Evolutionary conservation across 148 eudicot genomes (phyloP).

Genomic region (Cornus controversa): DNA sequence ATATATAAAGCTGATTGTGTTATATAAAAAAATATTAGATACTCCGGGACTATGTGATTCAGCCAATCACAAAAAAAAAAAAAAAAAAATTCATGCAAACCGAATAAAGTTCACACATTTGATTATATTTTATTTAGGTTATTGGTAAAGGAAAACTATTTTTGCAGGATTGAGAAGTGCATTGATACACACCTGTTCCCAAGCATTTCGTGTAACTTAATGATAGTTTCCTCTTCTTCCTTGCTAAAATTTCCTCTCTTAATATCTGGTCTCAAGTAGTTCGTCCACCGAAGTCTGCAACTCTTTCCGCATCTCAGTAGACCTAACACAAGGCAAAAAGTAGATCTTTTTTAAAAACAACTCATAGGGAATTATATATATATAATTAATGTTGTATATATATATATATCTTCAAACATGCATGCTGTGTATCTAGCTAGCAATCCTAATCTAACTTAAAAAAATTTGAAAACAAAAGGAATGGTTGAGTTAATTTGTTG

Average conservation of each 20-base stretch:
- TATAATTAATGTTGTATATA: neutral
- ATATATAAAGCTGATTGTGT: no score
- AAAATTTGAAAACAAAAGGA: neutral
- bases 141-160: neutral
- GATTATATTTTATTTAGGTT: no score
- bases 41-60: no score
- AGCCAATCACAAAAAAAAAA: no score
- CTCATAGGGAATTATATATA: neutral
- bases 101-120: no score
- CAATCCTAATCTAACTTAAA: neutral
- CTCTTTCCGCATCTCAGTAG: slow-evolving; percentile 79
- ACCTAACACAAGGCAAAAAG: slow-evolving; percentile 24
- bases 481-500: no score
- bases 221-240: slow-evolving; percentile 70
- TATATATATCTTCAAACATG: no score
- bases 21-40: no score
- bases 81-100: no score
- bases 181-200: slow-evolving; percentile 56
- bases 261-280: slow-evolving; percentile 67
- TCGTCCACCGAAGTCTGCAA: slow-evolving; percentile 76
- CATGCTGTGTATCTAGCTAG: no score
- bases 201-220: slow-evolving; percentile 61
- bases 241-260: slow-evolving; percentile 69
- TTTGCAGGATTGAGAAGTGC: neutral
- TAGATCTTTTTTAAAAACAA: neutral